A percentile compares a stretch with the other conserved stretches of the same genome.
Evolutionary conservation across 345 rosid genomes (phyloP).

Genomic region (Draba incana): DNA sequence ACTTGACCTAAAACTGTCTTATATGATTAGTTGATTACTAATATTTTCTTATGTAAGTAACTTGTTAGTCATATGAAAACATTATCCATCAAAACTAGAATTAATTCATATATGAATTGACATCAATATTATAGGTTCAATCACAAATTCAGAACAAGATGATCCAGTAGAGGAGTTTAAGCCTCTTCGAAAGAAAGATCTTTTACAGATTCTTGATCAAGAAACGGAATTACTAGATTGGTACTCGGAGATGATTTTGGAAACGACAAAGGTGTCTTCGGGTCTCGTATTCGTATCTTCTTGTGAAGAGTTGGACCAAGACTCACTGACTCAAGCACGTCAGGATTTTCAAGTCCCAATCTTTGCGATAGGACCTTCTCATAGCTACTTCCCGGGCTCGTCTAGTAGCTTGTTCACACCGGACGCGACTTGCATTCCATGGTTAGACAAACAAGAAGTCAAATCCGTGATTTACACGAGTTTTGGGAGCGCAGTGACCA

Average conservation of each 20-base stretch:
- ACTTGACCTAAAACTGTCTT: not conserved
- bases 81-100: not conserved
- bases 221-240: slow-evolving; percentile 12
- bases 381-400: slow-evolving; percentile 29
- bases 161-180: slow-evolving; percentile 30
- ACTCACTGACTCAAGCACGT: slow-evolving; percentile 51
- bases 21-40: too few species aligned
- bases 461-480: slow-evolving; percentile 55
- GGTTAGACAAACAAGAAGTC: slow-evolving; percentile 54
- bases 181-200: slow-evolving; percentile 34
- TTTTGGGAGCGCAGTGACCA: slow-evolving; percentile 46
- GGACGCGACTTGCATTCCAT: slow-evolving; percentile 47
- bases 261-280: slow-evolving; percentile 36
- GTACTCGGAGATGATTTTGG: not conserved
- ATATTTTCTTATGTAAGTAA: not conserved
- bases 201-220: not conserved
- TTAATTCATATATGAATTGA: not conserved
- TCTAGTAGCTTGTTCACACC: slow-evolving; percentile 42
- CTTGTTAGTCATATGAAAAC: not conserved
- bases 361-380: slow-evolving; percentile 65
- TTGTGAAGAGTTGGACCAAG: slow-evolving; percentile 62
- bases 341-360: slow-evolving; percentile 40
- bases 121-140: not conserved
- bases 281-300: slow-evolving; percentile 58
- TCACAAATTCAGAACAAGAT: slow-evolving; percentile 21